Base-by-base conservation (phyloP, 2,329 filamentous ascomycete genomes). In the Aspergillus vadensis region DNA sequence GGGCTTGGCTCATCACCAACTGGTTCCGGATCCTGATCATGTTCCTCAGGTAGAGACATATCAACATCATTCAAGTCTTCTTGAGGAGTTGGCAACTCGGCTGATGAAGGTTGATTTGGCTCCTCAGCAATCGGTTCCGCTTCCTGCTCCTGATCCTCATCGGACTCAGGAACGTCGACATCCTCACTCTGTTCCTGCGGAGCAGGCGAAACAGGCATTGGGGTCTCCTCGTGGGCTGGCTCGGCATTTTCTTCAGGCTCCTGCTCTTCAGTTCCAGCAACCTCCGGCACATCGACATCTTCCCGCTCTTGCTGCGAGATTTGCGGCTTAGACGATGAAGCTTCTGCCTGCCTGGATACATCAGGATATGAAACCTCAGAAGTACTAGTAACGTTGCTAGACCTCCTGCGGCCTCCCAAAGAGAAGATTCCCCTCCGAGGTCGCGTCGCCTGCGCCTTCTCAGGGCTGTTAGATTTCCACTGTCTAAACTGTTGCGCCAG, bases 401-500 rank as follows among this genome's bases (percentile, higher is more conserved):
- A 39, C 27, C 61, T 62, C 32, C 66, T 69, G 15, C 63, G 65
- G 12, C 72, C 72, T 17, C 64, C 70, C 48, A 76, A 67, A 6
- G 76, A 79, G 63, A 79, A 79, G 44, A 77, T 67, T 38, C 59
- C 73, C 61, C 65, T 72, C 48, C 53, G 74, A 36, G 64, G 67
- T 58, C 65, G 67, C 21, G 47, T 67, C 56, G 62, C 68, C 70
- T 67, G 63, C 67, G 58, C 57, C 52, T 73, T 72, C 63, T 83
- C 69, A 2, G 86, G 86, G 64, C 85, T 89, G 23, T 80, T 80
- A 1, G 88, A 81, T 64, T 83, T 82, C 89, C 89, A 91, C 23
- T 82, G 80, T 60, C 79, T 82, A 4, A 91, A 76, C 67, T 88
- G 83, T 39, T 83, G 79, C 4, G 85, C 85, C 39, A 91, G 77